Evolutionary conservation across 768 basidiomycete species (phyloP).

Genomic region (Termitomyces sp.): DNA sequence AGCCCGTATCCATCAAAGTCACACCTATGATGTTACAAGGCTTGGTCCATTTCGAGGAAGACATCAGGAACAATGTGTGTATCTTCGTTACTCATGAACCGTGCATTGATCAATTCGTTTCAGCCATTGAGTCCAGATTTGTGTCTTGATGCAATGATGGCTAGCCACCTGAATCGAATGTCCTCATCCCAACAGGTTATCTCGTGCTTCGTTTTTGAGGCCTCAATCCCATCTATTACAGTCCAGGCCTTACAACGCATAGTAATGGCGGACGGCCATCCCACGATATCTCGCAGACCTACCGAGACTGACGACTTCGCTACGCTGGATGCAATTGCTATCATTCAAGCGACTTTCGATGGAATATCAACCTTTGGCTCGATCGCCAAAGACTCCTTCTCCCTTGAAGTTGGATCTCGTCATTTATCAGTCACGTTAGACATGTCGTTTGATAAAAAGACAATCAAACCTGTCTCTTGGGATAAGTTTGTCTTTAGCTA

Average conservation of each 20-base stretch:
- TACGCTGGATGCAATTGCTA: constrained; percentile 25
- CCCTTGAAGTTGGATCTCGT: constrained; percentile 17
- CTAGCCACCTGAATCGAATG: constrained; percentile 27
- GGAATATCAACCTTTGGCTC: constrained; percentile 19
- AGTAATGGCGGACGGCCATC: constrained; percentile 26
- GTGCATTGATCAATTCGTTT: not conserved
- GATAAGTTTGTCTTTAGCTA: constrained; percentile 23
- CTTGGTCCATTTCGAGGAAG: constrained; percentile 38
- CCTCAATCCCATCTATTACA: constrained; percentile 31
- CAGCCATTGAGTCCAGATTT: constrained; percentile 31
- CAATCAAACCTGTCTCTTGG: constrained; percentile 15
- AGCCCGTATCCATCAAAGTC: constrained; percentile 34
- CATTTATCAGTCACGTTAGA: constrained; percentile 19
- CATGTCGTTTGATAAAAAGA: constrained; percentile 27
- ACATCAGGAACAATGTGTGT: constrained; percentile 40
- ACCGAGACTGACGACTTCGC: constrained; percentile 16
- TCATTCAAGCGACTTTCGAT: constrained; percentile 17
- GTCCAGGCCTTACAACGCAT: constrained; percentile 46
- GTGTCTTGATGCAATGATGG: constrained; percentile 37
- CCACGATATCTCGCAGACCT: constrained; percentile 18
- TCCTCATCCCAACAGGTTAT: constrained; percentile 14
- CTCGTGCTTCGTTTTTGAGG: constrained; percentile 31
- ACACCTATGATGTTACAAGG: constrained; percentile 51
- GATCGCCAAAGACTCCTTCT: constrained; percentile 11
- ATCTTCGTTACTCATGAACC: not conserved